phyloP scores from a whole-genome alignment of 2,329 filamentous ascomycete genomes.

The Colletotrichum horii region DNA sequence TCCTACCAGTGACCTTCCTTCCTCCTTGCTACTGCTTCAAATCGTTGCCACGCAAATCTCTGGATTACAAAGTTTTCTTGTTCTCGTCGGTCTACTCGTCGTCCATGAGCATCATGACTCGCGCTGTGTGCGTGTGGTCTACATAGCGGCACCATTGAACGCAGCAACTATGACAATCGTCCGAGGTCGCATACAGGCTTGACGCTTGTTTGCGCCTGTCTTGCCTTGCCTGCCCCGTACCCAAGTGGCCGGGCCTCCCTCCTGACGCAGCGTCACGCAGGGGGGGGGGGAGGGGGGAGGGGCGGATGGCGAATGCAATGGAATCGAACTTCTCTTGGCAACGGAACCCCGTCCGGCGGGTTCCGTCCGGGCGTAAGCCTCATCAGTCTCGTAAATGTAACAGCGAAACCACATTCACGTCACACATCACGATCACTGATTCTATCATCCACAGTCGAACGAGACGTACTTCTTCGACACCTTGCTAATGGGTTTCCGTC shows the following conservation, averaged over 20 bases:
- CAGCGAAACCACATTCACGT: background rate
- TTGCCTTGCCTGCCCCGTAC: background rate
- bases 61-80: background rate
- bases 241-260: background rate
- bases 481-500: background rate
- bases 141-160: background rate
- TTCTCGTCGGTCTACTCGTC: background rate
- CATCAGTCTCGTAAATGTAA: background rate
- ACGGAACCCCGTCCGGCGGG: background rate
- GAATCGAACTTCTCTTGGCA: background rate
- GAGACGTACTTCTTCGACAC: background rate
- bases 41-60: background rate
- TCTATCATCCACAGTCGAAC: background rate
- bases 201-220: background rate
- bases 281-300: background rate
- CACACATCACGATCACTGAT: background rate
- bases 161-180: background rate
- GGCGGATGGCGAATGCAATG: background rate
- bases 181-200: background rate
- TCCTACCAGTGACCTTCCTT: background rate
- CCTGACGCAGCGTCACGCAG: background rate
- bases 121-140: background rate
- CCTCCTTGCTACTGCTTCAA: background rate
- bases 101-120: background rate
- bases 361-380: background rate